These are phyloP conservation scores for Lepraria neglecta DNA, from an alignment of 495 filamentous ascomycete species.

Conservation along the genomic window DNA sequence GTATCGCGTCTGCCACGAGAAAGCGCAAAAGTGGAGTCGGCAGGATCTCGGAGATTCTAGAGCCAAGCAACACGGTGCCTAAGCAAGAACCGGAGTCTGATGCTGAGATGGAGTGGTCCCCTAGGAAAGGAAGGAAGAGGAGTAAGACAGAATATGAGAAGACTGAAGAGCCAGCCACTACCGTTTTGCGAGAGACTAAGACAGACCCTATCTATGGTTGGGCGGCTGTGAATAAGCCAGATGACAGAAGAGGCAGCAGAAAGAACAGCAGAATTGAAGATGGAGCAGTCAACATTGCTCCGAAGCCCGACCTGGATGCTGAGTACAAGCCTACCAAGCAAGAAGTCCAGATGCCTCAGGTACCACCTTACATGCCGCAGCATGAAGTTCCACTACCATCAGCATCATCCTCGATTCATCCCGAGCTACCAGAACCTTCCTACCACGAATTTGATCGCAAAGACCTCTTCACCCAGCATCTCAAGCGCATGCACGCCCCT, in stretches of 20 bases:
- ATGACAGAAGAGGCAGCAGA: slow-evolving; percentile 5
- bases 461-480: slow-evolving; percentile 86
- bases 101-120: slow-evolving; percentile 6
- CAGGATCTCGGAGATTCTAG: slow-evolving; percentile 3
- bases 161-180: slow-evolving; percentile 7
- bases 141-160: slow-evolving; percentile 9
- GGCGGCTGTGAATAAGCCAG: slow-evolving; percentile 5
- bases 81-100: slow-evolving; percentile 8
- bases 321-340: not conserved
- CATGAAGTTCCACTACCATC: slow-evolving; percentile 3
- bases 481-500: slow-evolving; percentile 80
- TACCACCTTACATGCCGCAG: slow-evolving; percentile 8
- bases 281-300: slow-evolving; percentile 5
- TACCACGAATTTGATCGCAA: slow-evolving; percentile 83
- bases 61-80: not conserved
- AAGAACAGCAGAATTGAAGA: slow-evolving; percentile 11
- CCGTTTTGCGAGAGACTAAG: slow-evolving; percentile 3
- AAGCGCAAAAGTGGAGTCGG: slow-evolving; percentile 5
- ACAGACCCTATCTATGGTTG: slow-evolving; percentile 3
- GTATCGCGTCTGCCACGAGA: slow-evolving; percentile 1
- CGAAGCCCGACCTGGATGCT: slow-evolving; percentile 4
- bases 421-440: slow-evolving; percentile 21
- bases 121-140: slow-evolving; percentile 9
- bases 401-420: slow-evolving; percentile 1
- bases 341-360: not conserved